Percentiles rank a stretch among this genome's conserved stretches.
Evolutionary conservation across 1,139 yeast species (phyloP).

Genomic region (Wickerhamiella infanticola): DNA sequence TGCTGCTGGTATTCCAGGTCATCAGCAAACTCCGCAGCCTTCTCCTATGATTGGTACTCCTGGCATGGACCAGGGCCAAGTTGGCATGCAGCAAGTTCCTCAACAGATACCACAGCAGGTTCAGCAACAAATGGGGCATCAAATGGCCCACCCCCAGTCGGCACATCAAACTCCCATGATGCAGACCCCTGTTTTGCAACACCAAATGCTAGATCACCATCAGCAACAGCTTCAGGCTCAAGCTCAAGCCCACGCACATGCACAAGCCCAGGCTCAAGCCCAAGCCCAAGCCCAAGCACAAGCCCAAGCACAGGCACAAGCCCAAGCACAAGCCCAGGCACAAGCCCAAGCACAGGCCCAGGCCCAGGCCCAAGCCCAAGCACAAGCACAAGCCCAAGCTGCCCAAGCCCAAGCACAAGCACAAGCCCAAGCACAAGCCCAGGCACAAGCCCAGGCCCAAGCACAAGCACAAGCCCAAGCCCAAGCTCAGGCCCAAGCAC

Average conservation of each 20-base stretch:
- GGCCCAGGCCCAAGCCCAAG: background rate
- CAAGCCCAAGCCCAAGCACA: slow-evolving; percentile 2
- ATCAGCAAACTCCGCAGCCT: slow-evolving; percentile 3
- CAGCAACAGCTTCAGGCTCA: slow-evolving; percentile 1
- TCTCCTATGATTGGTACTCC: slow-evolving; percentile 1
- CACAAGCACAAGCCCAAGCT: slow-evolving; percentile 8
- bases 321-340: slow-evolving; percentile 7
- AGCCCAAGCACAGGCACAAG: slow-evolving; percentile 3
- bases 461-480: slow-evolving; percentile 7
- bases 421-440: slow-evolving; percentile 3
- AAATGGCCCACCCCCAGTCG: slow-evolving; percentile 1
- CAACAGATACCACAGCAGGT: slow-evolving; percentile 7
- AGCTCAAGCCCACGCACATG: background rate
- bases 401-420: slow-evolving; percentile 11
- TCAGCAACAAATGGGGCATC: slow-evolving; percentile 1
- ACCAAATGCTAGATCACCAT: slow-evolving; percentile 1
- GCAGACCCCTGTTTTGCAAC: slow-evolving; percentile 2
- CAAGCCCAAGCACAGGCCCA: slow-evolving; percentile 3
- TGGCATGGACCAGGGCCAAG: background rate
- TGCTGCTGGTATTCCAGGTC: background rate
- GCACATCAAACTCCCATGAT: slow-evolving; percentile 2
- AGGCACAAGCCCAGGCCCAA: slow-evolving; percentile 5
- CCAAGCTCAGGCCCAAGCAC: background rate
- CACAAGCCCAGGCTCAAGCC: background rate
- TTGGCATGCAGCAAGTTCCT: slow-evolving; percentile 1